phyloP scores from a whole-genome alignment of 2,329 filamentous ascomycete species.

The Hortaea sp. region DNA sequence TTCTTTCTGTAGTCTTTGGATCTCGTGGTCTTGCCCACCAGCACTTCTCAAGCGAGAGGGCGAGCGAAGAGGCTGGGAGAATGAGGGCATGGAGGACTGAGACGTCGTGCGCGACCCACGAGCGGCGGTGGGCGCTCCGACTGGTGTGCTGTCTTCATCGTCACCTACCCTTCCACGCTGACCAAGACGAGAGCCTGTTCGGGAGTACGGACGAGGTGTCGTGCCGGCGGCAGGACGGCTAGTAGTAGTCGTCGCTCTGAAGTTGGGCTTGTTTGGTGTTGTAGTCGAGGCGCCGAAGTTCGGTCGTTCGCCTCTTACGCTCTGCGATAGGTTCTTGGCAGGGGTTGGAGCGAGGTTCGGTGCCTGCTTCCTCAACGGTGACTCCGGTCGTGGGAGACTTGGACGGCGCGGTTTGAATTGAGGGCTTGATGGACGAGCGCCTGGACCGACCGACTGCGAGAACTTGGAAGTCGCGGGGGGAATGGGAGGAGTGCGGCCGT shows the following conservation, averaged over 20 bases:
- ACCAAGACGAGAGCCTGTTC: slow-evolving; percentile 37
- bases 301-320: slow-evolving; percentile 38
- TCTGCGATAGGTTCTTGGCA: slow-evolving; percentile 48
- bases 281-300: slow-evolving; percentile 22
- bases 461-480: slow-evolving; percentile 54
- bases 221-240: slow-evolving; percentile 30
- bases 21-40: slow-evolving; percentile 50
- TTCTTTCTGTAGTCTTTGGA: slow-evolving; percentile 61
- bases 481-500: slow-evolving; percentile 45
- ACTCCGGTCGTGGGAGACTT: slow-evolving; percentile 80
- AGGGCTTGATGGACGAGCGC: slow-evolving; percentile 58
- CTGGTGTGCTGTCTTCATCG: slow-evolving; percentile 25
- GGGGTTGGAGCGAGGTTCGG: slow-evolving; percentile 47
- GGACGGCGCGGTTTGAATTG: slow-evolving; percentile 60
- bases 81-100: slow-evolving; percentile 30
- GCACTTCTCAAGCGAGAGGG: slow-evolving; percentile 27
- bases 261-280: slow-evolving; percentile 19
- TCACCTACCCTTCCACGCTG: slow-evolving; percentile 30
- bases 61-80: slow-evolving; percentile 24
- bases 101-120: slow-evolving; percentile 34
- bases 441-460: slow-evolving; percentile 76
- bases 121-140: slow-evolving; percentile 7
- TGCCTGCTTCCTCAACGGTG: slow-evolving; percentile 58
- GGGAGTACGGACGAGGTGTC: slow-evolving; percentile 36
- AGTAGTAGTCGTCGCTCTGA: slow-evolving; percentile 43